Evolutionary conservation across 129 eudicot genomes (phyloP).

Genomic region (Pseudognaphalium luteoalbum): DNA sequence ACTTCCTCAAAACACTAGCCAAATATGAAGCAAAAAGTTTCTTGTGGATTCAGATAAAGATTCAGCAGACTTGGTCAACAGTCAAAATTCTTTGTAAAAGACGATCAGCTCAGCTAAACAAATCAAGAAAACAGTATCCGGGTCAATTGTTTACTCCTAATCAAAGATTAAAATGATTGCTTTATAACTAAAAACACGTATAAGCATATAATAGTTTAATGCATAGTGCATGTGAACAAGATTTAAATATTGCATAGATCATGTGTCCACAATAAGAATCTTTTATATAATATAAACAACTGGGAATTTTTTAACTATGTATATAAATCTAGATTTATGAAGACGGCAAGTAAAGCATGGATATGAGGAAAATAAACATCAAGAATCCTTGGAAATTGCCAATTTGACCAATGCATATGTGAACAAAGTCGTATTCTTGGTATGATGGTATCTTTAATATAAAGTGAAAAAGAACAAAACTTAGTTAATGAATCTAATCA

Average conservation of each 20-base stretch:
- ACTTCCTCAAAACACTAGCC: conserved; percentile 34
- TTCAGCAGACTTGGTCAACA: conserved; percentile 45
- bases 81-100: conserved; percentile 33
- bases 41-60: conserved; percentile 31
- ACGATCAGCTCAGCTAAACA: conserved; percentile 36
- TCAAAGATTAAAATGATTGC: conserved; percentile 30
- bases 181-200: conserved; percentile 20
- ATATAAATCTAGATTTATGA: conserved; percentile 28
- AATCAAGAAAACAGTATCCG: conserved; percentile 24
- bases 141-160: conserved; percentile 28
- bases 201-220: conserved; percentile 28
- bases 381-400: conserved; percentile 33
- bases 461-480: conserved; percentile 20
- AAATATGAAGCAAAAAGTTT: conserved; percentile 29
- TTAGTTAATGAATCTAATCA: conserved; percentile 11
- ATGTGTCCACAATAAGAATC: conserved; percentile 48
- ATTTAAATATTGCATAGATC: conserved; percentile 42
- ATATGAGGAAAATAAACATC: conserved; percentile 22
- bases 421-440: conserved; percentile 30
- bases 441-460: conserved; percentile 3
- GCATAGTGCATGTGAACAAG: conserved; percentile 57
- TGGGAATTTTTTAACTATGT: conserved; percentile 26
- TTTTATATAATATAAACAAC: conserved; percentile 35
- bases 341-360: conserved; percentile 25
- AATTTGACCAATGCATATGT: conserved; percentile 27